A percentile compares a stretch with the other conserved stretches of the same genome.
Conservation (phyloP, 768 basidiomycete genomes). For the Phanerodontia chrysosporium region DNA sequence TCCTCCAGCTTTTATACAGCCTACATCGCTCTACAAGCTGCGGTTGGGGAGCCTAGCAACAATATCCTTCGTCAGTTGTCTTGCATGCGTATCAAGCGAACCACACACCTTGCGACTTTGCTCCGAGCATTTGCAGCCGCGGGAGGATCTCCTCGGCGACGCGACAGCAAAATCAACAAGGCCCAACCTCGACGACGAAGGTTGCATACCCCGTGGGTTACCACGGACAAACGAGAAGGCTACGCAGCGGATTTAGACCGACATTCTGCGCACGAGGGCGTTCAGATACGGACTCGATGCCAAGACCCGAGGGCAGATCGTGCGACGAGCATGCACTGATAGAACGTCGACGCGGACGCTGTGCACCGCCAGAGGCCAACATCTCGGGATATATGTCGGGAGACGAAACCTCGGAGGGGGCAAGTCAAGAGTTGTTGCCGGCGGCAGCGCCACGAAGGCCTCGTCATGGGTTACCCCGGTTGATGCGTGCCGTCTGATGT, state of each 20-base stretch:
- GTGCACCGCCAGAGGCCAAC: neutral
- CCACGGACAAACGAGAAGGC: conserved; percentile 6
- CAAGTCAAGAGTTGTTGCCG: neutral
- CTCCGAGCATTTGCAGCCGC: neutral
- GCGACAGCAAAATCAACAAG: neutral
- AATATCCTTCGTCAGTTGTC: too few relatives aligned
- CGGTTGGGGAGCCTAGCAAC: neutral
- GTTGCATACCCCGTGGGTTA: neutral
- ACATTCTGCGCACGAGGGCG: neutral
- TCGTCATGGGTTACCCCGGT: neutral
- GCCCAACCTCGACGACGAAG: neutral
- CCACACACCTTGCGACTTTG: neutral
- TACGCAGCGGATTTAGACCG: neutral
- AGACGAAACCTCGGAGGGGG: neutral
- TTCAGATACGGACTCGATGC: neutral
- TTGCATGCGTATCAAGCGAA: neutral
- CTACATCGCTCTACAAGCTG: neutral
- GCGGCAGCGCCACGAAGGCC: neutral
- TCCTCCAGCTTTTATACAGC: neutral
- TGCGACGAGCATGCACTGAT: neutral
- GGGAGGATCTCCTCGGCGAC: neutral
- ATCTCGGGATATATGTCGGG: conserved; percentile 1
- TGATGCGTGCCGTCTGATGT: neutral
- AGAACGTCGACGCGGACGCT: neutral
- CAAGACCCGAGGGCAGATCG: neutral